These are phyloP conservation scores for Clitopilus hobsonii DNA, from an alignment of 768 basidiomycete genomes.

Conservation along the genomic window DNA sequence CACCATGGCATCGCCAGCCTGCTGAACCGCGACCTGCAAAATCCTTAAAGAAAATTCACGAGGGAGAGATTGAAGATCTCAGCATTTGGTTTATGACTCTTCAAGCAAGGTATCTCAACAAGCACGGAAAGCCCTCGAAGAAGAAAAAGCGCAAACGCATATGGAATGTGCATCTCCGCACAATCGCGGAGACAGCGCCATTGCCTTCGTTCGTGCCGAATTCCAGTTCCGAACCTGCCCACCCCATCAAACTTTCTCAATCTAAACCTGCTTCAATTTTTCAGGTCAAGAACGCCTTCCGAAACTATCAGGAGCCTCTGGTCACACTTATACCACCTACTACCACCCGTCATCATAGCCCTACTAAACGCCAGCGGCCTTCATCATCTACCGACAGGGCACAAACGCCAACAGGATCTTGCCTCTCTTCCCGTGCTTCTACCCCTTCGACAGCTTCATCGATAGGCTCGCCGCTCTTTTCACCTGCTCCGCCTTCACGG, in stretches of 20 bases:
- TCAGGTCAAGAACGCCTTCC: background rate
- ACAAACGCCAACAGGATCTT: background rate
- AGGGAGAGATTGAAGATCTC: conserved; percentile 15
- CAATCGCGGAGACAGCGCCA: background rate
- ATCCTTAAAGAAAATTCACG: conserved; percentile 18
- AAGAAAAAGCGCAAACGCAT: background rate
- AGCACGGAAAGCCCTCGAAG: too few relatives aligned
- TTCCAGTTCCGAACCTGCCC: background rate
- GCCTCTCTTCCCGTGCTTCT: background rate
- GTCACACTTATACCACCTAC: background rate
- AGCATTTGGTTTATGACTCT: background rate
- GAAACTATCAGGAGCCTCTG: background rate
- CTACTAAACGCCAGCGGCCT: background rate
- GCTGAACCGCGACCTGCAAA: conserved; percentile 1
- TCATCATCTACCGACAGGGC: background rate
- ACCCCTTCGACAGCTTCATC: background rate
- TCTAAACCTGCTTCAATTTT: background rate
- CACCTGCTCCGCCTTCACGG: background rate
- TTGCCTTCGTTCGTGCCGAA: background rate
- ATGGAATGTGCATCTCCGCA: background rate
- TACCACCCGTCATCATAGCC: background rate
- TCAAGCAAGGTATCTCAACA: background rate
- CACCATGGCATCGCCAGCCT: conserved; percentile 28
- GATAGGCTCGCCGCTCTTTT: background rate
- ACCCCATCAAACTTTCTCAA: too few relatives aligned